Base-by-base conservation (phyloP, 169 alveolate species). In the Eimeria maxima region DNA sequence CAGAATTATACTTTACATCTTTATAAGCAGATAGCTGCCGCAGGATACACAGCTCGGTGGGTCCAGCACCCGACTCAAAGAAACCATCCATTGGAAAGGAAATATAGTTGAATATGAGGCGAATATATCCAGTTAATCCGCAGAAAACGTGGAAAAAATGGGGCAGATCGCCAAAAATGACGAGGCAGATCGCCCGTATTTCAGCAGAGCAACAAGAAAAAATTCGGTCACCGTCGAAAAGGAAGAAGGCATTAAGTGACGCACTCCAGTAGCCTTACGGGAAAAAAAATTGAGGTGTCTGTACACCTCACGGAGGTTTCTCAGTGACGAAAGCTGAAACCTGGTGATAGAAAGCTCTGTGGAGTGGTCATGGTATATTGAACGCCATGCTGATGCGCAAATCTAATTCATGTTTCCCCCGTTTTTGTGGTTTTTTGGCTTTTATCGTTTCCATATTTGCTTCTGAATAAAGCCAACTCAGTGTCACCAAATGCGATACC, bases 21-120 rank as follows among this genome's bases (percentile, higher is more conserved):
- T 78, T 78, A 50, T 78, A 78, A 24, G 88, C 88, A 44, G 88
- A 78, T 24, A 78, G 88, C 65, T 78, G 88, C 67, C 88, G 47
- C n/a, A 78, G 88, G 88, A 78, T 78, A 42, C 20, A 22, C 67
- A 78, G 67, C 88, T 78, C 88, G 88, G 65, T 78, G 42, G 57
- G 5, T 27, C 88, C 88, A 2, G 88, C 88, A 42, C 88, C 88
- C 57, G 88, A 42, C n/a, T 78, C 88, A 78, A 22, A 18, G 14
- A 44, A 29, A 78, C 0, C 45, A 11, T 78, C 88, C 88, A 78
- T 78, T 78, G 88, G 44, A 47, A 4, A 24, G 55, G 33, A 74
- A 74, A 7, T 11, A 71, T 6, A 71, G 24, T 20, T 33, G 81
- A 18, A 24, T 60, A 60, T 60, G n/a, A 8, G 69, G 69, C 5